phyloP scores from a whole-genome alignment of 2,329 filamentous ascomycete species.

The Sporothrix dimorphospora region DNA sequence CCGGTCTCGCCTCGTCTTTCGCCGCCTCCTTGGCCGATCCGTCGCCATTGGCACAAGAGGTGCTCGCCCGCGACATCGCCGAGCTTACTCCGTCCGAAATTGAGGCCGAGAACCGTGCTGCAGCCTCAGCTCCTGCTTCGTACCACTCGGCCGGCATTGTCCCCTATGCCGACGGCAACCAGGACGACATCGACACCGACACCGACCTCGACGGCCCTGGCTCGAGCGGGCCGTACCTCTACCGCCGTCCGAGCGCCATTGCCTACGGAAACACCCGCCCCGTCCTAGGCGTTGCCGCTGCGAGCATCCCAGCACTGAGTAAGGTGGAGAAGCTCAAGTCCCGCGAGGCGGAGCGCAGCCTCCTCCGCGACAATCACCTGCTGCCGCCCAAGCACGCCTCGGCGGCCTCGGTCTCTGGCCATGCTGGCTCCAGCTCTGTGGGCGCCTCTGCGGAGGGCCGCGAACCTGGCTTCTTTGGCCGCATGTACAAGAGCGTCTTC shows the following conservation, averaged over 20 bases:
- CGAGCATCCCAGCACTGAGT: conserved; percentile 55
- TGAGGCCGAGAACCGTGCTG: conserved; percentile 27
- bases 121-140: conserved; percentile 15
- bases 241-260: conserved; percentile 77
- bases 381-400: conserved; percentile 62
- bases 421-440: background rate
- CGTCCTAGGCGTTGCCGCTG: conserved; percentile 62
- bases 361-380: conserved; percentile 68
- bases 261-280: conserved; percentile 72
- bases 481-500: conserved; percentile 51
- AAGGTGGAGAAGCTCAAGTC: conserved; percentile 60
- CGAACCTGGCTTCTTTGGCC: conserved; percentile 44
- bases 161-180: conserved; percentile 39
- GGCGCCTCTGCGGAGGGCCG: background rate
- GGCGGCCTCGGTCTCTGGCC: conserved; percentile 29
- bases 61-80: conserved; percentile 68
- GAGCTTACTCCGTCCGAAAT: conserved; percentile 63
- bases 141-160: conserved; percentile 27
- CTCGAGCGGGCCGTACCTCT: conserved; percentile 56
- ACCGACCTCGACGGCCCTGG: conserved; percentile 44
- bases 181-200: conserved; percentile 36
- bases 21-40: conserved; percentile 58
- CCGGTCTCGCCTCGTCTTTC: conserved; percentile 39
- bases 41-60: conserved; percentile 68
- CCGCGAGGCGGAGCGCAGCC: conserved; percentile 60